Evolutionary conservation across 371 early-diverging fungal species (phyloP).

Genomic region (Lichtheimia corymbifera): DNA sequence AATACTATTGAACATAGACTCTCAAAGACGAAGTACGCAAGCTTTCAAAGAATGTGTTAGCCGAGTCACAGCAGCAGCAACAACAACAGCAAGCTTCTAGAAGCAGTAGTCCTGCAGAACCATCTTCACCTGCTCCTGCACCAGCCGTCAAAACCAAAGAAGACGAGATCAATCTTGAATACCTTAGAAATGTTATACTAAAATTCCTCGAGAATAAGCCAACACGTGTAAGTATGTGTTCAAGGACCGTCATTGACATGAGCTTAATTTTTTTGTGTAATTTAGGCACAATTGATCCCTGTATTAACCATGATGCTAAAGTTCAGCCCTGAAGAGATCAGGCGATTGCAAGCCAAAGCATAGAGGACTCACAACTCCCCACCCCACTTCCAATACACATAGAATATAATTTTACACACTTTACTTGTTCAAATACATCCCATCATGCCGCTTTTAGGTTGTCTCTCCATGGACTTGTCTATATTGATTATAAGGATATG

Average conservation of each 20-base stretch:
- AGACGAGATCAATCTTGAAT: constrained; percentile 78
- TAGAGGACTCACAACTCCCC: constrained; percentile 4
- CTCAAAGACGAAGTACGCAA: constrained; percentile 71
- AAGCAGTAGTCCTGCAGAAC: constrained; percentile 7
- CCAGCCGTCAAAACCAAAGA: constrained; percentile 24
- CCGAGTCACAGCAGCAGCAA: background rate
- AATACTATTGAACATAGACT: constrained; percentile 31
- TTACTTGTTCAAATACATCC: too few species aligned
- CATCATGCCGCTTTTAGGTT: too few species aligned
- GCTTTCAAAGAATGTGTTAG: constrained; percentile 30
- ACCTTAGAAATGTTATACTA: constrained; percentile 81
- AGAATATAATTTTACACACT: too few species aligned
- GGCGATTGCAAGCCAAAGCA: constrained; percentile 52
- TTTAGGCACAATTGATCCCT: constrained; percentile 75
- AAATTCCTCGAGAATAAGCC: constrained; percentile 85
- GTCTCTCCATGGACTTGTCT: too few species aligned
- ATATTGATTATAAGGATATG: too few species aligned
- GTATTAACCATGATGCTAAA: constrained; percentile 80
- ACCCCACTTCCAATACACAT: too few species aligned
- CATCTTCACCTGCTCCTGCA: constrained; percentile 22
- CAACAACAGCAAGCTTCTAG: constrained; percentile 1
- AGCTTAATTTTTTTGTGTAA: constrained; percentile 7
- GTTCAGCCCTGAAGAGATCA: constrained; percentile 79
- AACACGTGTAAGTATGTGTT: constrained; percentile 51
- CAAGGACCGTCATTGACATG: background rate